Conservation (phyloP, 805 yeast genomes). For the Diddensiella caesifluorescens region DNA sequence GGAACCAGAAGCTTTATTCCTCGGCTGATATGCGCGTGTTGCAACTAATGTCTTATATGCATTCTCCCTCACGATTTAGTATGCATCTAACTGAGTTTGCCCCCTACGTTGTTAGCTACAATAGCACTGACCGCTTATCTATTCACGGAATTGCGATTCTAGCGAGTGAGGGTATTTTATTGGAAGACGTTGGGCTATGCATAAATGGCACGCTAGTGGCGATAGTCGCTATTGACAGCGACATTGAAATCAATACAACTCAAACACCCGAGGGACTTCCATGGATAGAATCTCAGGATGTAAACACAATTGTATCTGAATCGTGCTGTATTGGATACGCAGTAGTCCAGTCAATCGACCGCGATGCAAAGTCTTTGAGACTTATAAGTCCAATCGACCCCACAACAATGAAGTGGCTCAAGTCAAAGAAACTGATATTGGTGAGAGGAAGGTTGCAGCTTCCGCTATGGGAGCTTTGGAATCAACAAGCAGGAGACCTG, state of each 20-base stretch:
- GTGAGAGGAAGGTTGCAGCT: constrained; percentile 61
- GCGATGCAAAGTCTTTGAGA: constrained; percentile 38
- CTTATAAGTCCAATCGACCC: constrained; percentile 44
- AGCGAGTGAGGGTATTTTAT: constrained; percentile 25
- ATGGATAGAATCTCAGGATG: constrained; percentile 12
- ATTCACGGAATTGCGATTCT: constrained; percentile 28
- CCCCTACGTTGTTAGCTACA: constrained; percentile 29
- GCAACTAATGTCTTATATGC: constrained; percentile 29
- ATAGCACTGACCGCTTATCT: constrained; percentile 14
- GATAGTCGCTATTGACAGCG: constrained; percentile 16
- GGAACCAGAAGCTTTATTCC: too few species aligned
- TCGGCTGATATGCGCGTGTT: constrained; percentile 23
- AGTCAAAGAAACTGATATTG: constrained; percentile 37
- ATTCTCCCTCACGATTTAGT: constrained; percentile 14
- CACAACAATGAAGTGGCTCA: constrained; percentile 29
- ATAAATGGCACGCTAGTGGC: constrained; percentile 35
- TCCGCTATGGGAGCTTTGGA: constrained; percentile 52
- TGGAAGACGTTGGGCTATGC: constrained; percentile 24
- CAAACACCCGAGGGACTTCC: constrained; percentile 10
- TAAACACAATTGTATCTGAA: constrained; percentile 14
- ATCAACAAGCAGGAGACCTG: constrained; percentile 26
- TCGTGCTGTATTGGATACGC: constrained; percentile 45
- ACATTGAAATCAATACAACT: background rate
- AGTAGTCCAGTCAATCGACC: constrained; percentile 62
- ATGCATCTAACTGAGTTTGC: constrained; percentile 32